phyloP scores from a whole-genome alignment of 2,329 filamentous ascomycete species.

The Cyclaneusma minus region DNA sequence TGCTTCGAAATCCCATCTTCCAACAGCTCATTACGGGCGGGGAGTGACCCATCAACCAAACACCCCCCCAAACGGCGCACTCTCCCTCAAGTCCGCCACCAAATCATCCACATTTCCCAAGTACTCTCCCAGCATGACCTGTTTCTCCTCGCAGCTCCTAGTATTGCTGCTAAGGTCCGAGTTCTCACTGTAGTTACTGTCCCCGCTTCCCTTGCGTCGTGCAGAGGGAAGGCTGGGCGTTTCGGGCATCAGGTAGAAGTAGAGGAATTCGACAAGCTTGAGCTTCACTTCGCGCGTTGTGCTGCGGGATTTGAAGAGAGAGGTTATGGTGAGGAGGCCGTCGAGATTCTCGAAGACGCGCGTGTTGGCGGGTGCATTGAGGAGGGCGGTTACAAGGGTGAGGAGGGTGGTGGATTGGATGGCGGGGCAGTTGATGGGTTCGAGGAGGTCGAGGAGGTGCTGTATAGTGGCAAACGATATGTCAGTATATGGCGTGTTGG shows the following conservation, averaged over 20 bases:
- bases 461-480: constrained; percentile 20
- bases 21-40: neutral
- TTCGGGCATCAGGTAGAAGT: constrained; percentile 98
- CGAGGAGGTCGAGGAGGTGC: constrained; percentile 86
- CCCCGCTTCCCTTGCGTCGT: constrained; percentile 26
- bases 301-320: constrained; percentile 76
- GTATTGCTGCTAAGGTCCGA: constrained; percentile 17
- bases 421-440: constrained; percentile 78
- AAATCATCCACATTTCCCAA: constrained; percentile 51
- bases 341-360: constrained; percentile 86
- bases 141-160: constrained; percentile 50
- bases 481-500: constrained; percentile 1
- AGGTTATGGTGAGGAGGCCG: constrained; percentile 80
- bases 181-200: constrained; percentile 28
- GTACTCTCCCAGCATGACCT: constrained; percentile 45
- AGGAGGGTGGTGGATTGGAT: constrained; percentile 85
- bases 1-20: neutral
- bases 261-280: constrained; percentile 92
- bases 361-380: constrained; percentile 76
- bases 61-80: constrained; percentile 54
- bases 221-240: constrained; percentile 40
- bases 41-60: constrained; percentile 22
- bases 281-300: constrained; percentile 84
- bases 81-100: constrained; percentile 60
- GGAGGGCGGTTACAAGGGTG: constrained; percentile 75